Evolutionary conservation across 2,329 filamentous ascomycete species (phyloP), one percentile per base, ranked within the genome.

Genomic region (Trichoderma hamatum): DNA sequence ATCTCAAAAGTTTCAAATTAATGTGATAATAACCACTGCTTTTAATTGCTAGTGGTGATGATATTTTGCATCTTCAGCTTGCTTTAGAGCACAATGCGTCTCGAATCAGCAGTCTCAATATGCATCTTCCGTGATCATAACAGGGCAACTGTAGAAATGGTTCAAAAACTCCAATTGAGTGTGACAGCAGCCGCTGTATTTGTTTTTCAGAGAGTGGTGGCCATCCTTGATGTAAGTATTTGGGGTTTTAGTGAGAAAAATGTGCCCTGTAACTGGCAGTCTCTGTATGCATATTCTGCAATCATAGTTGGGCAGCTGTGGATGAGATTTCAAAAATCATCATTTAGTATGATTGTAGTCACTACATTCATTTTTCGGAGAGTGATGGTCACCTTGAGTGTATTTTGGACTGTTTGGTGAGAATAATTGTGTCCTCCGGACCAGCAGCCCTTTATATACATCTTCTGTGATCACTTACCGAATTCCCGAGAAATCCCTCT

Each of bases 1-100:
- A 7, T 1, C 19, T 43, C 19, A 3, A 16, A 3, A 43, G 16
- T 6, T 9, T n/a, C 1, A 9, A n/a, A 1, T 43, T n/a, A 6
- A 3, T 3, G 19, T 3, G 16, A 6, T n/a, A 9, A 19, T 19
- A 19, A 5, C 1, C 6, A 1, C 19, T n/a, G 16, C 3, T 3
- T 9, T 43, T 6, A n/a, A 43, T 19, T 43, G 10, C 16, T 43
- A 19, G 39, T 19, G 19, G n/a, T 43, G 39, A n/a, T n/a, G 3
- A 19, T 3, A 0, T 43, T 3, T n/a, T 19, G 6, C 6, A 7
- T 19, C 6, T n/a, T 7, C 39, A 16, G 9, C 30, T 19, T 16
- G 5, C 19, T 39, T 39, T 39, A 39, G 9, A 9, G 16, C 5
- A 39, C 36, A 3, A 16, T 3, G 5, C 7, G 26, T 28, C 26